Base-by-base conservation (phyloP, 331 rosid genomes). In the Acacia concinna region DNA sequence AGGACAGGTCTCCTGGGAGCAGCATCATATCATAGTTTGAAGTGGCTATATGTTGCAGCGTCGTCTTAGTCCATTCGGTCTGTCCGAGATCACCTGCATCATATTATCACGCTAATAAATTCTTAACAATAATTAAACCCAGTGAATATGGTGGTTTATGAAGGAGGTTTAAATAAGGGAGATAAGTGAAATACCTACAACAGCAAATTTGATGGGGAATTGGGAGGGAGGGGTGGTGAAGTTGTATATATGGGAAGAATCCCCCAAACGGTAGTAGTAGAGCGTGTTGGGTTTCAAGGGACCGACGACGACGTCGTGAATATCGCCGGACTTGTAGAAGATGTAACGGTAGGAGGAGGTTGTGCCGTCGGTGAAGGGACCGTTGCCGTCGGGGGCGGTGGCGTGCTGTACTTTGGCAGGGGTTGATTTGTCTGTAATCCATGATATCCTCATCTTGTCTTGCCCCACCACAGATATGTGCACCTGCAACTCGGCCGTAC, bases 401-500 rank as follows among this genome's bases (percentile, higher is more conserved):
- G 94, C 84, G 32, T 86, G 93, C 43, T 27, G 62, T 2, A 96
- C 88, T 77, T 59, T 86, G 25, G 94, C 79, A 0, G 85, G 25
- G 17, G 79, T 79, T 43, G 88, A 60, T 40, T 51, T 68, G 1
- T 79, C 27, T 1, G 99, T 90, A 12, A 90, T 84, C 99, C 99
- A 96, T 3, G 94, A 59, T 73, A 96, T 86, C 62, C 93, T 90
- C 91, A 91, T 89, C 79, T 79, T 87, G 80, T 90, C 91, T 66
- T 54, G 84, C n/a, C 98, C 98, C 54, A 88, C 97, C 62, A 82
- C 68, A 13, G 98, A 90, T 84, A 93, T 86, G 49, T 91, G 99
- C 74, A 69, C 57, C 74, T 69, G 74, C 34, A 43, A 25, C n/a
- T n/a, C n/a, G n/a, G n/a, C n/a, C n/a, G n/a, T n/a, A n/a, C n/a